Evolutionary conservation across 1,284 basidiomycete species (phyloP).

Genomic region (Papiliotrema laurentii): DNA sequence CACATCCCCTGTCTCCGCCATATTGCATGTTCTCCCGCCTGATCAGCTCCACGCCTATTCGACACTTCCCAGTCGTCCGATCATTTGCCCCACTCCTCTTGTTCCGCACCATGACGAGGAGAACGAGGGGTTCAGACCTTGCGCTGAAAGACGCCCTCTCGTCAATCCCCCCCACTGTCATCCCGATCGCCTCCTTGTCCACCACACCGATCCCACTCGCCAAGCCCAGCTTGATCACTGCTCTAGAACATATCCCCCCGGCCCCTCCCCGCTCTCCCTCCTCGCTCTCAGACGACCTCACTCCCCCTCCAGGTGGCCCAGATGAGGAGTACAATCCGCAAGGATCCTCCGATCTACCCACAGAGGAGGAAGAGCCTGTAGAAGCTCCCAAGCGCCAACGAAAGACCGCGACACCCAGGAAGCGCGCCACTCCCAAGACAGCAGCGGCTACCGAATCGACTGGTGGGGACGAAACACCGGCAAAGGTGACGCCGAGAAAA

Average conservation of each 20-base stretch:
- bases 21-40: neutral
- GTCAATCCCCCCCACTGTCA: too few species aligned
- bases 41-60: neutral
- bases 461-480: conserved; percentile 25
- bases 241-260: conserved; percentile 16
- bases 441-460: conserved; percentile 7
- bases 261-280: neutral
- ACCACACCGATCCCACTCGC: neutral
- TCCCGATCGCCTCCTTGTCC: neutral
- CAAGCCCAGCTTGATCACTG: conserved; percentile 9
- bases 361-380: neutral
- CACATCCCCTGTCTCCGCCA: too few species aligned
- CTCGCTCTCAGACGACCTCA: neutral
- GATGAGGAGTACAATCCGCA: neutral
- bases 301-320: conserved; percentile 1
- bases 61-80: neutral
- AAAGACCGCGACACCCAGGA: conserved; percentile 7
- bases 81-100: neutral
- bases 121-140: neutral
- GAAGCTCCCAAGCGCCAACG: neutral
- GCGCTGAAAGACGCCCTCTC: neutral
- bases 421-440: conserved; percentile 2
- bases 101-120: neutral
- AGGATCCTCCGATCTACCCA: neutral
- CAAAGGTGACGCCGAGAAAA: conserved; percentile 38